These are phyloP conservation scores for Solanum megistacrolobum DNA, from an alignment of 257 asterid species.

Conservation along the genomic window DNA sequence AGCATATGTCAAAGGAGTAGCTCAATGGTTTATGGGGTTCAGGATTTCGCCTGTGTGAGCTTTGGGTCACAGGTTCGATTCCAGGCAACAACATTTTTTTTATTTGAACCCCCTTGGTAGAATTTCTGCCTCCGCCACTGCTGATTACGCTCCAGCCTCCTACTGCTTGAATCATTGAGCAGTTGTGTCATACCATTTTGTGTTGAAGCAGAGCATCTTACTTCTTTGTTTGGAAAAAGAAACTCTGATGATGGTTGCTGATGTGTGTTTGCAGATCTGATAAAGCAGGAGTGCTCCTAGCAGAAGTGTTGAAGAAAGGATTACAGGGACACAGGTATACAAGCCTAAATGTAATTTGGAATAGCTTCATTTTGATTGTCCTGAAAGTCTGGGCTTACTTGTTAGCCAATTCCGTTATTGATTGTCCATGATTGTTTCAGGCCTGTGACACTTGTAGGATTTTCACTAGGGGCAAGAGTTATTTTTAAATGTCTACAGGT, in stretches of 20 bases:
- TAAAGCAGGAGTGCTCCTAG: conserved; percentile 86
- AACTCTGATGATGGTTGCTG: background rate
- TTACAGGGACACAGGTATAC: conserved; percentile 77
- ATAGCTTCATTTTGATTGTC: background rate
- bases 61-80: no score
- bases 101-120: no score
- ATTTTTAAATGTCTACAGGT: conserved; percentile 82
- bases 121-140: no score
- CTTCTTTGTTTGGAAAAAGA: background rate
- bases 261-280: conserved; percentile 51
- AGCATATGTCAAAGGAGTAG: no score
- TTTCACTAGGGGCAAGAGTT: conserved; percentile 96
- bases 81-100: no score
- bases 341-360: background rate
- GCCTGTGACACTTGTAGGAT: conserved; percentile 96
- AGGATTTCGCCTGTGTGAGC: no score
- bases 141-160: background rate
- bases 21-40: no score
- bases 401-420: background rate
- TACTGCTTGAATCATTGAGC: background rate
- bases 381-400: background rate
- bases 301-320: conserved; percentile 76
- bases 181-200: background rate
- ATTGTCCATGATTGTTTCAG: conserved; percentile 36
- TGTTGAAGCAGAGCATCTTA: background rate